Conservation (phyloP, 2,329 filamentous ascomycete species). For the Cytospora leucostoma region DNA sequence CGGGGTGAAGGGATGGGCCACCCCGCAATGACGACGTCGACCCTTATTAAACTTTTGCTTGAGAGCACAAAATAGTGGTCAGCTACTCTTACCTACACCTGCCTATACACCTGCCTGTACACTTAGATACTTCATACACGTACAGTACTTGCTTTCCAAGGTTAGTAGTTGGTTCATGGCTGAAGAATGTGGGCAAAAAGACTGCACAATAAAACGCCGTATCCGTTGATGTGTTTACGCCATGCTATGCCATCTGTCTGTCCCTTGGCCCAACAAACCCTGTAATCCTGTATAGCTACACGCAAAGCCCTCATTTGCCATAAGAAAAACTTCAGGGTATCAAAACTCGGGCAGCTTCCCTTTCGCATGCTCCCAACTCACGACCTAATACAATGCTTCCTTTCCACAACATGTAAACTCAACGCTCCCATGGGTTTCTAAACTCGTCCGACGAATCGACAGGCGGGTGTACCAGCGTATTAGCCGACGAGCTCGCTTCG, state of each 20-base stretch:
- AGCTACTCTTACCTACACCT: no score
- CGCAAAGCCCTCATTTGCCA: constrained; percentile 1
- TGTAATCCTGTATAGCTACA: constrained; percentile 1
- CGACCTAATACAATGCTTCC: neutral
- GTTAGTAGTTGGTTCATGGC: no score
- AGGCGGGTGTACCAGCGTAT: constrained; percentile 27
- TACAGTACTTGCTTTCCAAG: no score
- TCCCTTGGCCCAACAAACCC: neutral
- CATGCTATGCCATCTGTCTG: neutral
- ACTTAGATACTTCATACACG: no score
- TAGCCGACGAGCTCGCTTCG: constrained; percentile 7
- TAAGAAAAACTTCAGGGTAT: constrained; percentile 3
- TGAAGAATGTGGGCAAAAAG: neutral
- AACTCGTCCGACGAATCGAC: constrained; percentile 47
- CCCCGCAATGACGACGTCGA: neutral
- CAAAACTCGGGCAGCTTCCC: neutral
- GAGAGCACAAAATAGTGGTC: no score
- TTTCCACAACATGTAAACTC: neutral
- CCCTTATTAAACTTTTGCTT: neutral
- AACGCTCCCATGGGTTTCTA: constrained; percentile 46
- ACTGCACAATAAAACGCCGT: neutral
- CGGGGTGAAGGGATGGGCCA: neutral
- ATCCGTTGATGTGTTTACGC: neutral
- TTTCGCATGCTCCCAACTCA: neutral
- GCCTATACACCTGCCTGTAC: no score